These are phyloP conservation scores for Gastrodia elata DNA, from an alignment of 106 monocot genomes.

Conservation along the genomic window DNA sequence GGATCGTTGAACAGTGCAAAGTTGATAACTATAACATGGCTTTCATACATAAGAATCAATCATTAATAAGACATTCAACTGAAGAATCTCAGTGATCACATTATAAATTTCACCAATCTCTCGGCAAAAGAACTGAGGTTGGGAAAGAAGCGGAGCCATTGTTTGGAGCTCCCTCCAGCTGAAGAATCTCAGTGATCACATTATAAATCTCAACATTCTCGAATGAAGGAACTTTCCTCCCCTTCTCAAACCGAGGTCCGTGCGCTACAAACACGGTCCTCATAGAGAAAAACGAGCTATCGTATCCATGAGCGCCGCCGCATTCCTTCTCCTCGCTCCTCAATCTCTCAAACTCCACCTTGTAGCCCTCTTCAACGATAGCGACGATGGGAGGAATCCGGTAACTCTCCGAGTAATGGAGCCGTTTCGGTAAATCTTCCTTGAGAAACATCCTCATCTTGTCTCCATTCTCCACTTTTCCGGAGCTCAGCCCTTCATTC, in stretches of 20 bases:
- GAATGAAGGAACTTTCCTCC: slow-evolving; percentile 37
- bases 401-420: slow-evolving; percentile 36
- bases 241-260: slow-evolving; percentile 40
- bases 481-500: slow-evolving; percentile 41
- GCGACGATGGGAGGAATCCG: slow-evolving; percentile 46
- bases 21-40: too few relatives aligned
- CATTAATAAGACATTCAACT: too few relatives aligned
- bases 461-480: slow-evolving; percentile 30
- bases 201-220: slow-evolving; percentile 59
- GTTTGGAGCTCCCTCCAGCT: slow-evolving; percentile 38
- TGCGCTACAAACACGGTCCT: slow-evolving; percentile 48
- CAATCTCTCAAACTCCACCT: slow-evolving; percentile 15
- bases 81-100: slow-evolving; percentile 34
- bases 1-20: too few relatives aligned
- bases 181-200: slow-evolving; percentile 34
- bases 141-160: slow-evolving; percentile 47
- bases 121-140: slow-evolving; percentile 26
- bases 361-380: slow-evolving; percentile 52
- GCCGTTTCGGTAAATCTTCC: slow-evolving; percentile 45
- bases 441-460: slow-evolving; percentile 38
- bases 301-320: slow-evolving; percentile 52
- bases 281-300: slow-evolving; percentile 48
- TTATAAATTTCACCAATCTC: slow-evolving; percentile 38
- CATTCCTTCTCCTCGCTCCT: slow-evolving; percentile 23
- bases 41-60: too few relatives aligned